Evolutionary conservation across 1,139 yeast species (phyloP), one percentile per base, ranked within the genome.

Genomic region (Yamadazyma dendronema): DNA sequence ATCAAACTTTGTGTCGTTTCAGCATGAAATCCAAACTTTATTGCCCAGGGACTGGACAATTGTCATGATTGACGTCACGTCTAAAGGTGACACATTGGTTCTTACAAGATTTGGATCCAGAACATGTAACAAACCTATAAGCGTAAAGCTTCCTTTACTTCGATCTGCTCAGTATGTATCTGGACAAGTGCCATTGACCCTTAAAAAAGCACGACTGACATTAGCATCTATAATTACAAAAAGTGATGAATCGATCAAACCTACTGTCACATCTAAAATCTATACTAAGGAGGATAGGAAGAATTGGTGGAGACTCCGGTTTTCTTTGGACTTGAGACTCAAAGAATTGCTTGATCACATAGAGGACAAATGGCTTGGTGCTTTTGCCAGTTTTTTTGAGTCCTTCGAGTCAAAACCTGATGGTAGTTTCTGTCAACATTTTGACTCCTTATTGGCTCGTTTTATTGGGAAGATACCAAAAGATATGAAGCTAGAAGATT

Each of bases 281-380:
- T 60, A 56, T n/a, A 73, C 87, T 0, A 72, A 74, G 34, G 84
- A 79, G 28, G 84, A 82, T 31, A 69, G 92, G 39, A 74, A 72
- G 32, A 52, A 62, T 5, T 90, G 97, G 96, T 92, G 97, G 96
- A 70, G 70, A 34, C 62, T 68, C 27, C 64, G 97, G 35, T 79
- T 78, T 42, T 62, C 62, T 0, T 62, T 89, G 17, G 96, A 90
- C 56, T 59, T 65, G 16, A 61, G 72, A 35, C 54, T 90, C 39
- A 62, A 72, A 35, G 61, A 59, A 4, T 56, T 89, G n/a, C 56
- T 90, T n/a, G 57, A 59, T 2, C 67, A 67, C 28, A 74, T 87
- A 12, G 92, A 88, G 44, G 57, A 61, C 21, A 64, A 67, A 40
- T 88, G 96, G 95, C 59, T 90, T 31, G 90, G 95, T n/a, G 95